These are phyloP conservation scores for Xylaria sp. DNA, from an alignment of 495 filamentous ascomycete genomes.

Conservation along the genomic window DNA sequence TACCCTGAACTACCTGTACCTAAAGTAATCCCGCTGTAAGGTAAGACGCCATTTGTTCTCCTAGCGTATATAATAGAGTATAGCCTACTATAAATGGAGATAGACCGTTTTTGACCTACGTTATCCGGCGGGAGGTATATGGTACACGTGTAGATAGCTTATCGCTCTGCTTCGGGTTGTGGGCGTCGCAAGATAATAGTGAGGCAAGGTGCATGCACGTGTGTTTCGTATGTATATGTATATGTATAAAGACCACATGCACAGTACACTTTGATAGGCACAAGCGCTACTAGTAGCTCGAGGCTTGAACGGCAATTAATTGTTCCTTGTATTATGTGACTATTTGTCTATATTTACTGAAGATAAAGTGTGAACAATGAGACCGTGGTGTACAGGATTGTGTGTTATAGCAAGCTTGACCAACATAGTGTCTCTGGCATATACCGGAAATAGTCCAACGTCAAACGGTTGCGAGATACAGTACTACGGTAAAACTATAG, in stretches of 20 bases:
- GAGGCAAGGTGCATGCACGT: too few relatives aligned
- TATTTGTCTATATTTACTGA: neutral
- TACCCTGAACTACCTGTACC: neutral
- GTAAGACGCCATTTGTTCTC: neutral
- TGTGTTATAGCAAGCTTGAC: neutral
- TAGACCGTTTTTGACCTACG: neutral
- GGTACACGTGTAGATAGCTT: neutral
- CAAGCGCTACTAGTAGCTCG: too few relatives aligned
- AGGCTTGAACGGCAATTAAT: neutral
- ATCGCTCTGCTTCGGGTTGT: neutral
- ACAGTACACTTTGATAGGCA: too few relatives aligned
- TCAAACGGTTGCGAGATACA: neutral
- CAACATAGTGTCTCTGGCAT: neutral
- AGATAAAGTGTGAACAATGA: too few relatives aligned
- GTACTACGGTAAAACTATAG: too few relatives aligned
- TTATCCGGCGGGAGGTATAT: neutral
- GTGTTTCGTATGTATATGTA: too few relatives aligned
- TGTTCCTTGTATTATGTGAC: neutral
- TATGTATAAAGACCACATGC: too few relatives aligned
- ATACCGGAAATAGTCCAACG: neutral
- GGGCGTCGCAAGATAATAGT: neutral
- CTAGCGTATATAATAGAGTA: too few relatives aligned
- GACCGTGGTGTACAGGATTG: neutral
- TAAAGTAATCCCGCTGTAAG: neutral
- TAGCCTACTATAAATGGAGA: too few relatives aligned